Evolutionary conservation across 371 early-diverging fungal species (phyloP).

Genomic region (Rhizomucor miehei): DNA sequence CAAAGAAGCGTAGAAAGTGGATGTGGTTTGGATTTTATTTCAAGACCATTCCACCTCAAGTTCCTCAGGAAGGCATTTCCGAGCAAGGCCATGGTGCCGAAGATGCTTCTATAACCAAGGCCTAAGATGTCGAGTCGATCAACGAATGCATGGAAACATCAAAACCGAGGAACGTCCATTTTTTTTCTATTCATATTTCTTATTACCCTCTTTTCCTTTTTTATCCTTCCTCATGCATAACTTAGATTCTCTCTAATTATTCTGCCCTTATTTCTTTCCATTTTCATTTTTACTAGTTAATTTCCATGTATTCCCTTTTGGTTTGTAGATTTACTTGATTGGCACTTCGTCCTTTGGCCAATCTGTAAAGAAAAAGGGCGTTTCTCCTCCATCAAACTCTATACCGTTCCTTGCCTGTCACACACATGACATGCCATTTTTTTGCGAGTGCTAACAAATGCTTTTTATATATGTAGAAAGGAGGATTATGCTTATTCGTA

Average conservation of each 20-base stretch:
- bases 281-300: too few species aligned
- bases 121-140: background rate
- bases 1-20: background rate
- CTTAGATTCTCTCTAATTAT: too few species aligned
- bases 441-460: too few species aligned
- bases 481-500: conserved; percentile 10
- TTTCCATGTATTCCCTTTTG: background rate
- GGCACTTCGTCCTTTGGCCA: conserved; percentile 19
- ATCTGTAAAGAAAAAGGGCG: conserved; percentile 20
- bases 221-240: too few species aligned
- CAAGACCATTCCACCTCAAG: conserved; percentile 3
- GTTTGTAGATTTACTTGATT: conserved; percentile 14
- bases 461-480: too few species aligned
- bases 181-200: conserved; percentile 2
- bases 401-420: too few species aligned
- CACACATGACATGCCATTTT: too few species aligned
- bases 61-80: background rate
- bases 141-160: background rate
- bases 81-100: background rate
- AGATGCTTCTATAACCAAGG: too few species aligned
- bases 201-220: background rate
- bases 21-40: conserved; percentile 14
- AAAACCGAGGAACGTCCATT: conserved; percentile 3
- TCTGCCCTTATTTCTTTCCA: too few species aligned
- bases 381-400: conserved; percentile 4